These are phyloP conservation scores for Candida manassasensis DNA, from an alignment of 805 yeast genomes.

Conservation along the genomic window DNA sequence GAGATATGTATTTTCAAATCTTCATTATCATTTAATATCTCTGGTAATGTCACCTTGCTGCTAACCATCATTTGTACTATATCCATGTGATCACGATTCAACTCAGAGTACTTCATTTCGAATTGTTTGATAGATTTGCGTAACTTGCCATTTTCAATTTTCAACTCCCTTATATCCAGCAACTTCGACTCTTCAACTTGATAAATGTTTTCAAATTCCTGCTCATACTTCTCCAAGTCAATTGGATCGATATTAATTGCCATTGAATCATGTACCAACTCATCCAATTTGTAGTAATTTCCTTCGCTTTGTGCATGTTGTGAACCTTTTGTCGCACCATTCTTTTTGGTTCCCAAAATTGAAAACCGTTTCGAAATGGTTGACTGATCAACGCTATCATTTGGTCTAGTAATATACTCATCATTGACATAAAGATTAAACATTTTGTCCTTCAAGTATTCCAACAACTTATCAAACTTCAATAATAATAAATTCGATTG, in stretches of 20 bases:
- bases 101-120: conserved; percentile 61
- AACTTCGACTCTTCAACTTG: conserved; percentile 60
- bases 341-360: conserved; percentile 21
- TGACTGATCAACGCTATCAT: conserved; percentile 6
- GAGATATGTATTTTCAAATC: conserved; percentile 48
- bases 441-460: conserved; percentile 72
- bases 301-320: conserved; percentile 1
- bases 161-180: conserved; percentile 54
- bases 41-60: conserved; percentile 71
- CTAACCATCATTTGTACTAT: conserved; percentile 85
- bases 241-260: conserved; percentile 68
- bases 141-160: conserved; percentile 64
- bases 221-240: conserved; percentile 61
- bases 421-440: conserved; percentile 63
- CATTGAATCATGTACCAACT: conserved; percentile 76
- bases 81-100: conserved; percentile 79
- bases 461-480: conserved; percentile 71
- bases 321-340: conserved; percentile 6
- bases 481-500: conserved; percentile 53
- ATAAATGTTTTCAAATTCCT: conserved; percentile 74
- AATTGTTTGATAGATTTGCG: conserved; percentile 68
- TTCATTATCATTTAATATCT: conserved; percentile 67
- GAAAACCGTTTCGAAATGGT: conserved; percentile 19
- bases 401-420: conserved; percentile 21
- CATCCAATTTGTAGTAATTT: conserved; percentile 59